Evolutionary conservation across 768 basidiomycete species (phyloP).

Genomic region (Leccinum subgranulosum): DNA sequence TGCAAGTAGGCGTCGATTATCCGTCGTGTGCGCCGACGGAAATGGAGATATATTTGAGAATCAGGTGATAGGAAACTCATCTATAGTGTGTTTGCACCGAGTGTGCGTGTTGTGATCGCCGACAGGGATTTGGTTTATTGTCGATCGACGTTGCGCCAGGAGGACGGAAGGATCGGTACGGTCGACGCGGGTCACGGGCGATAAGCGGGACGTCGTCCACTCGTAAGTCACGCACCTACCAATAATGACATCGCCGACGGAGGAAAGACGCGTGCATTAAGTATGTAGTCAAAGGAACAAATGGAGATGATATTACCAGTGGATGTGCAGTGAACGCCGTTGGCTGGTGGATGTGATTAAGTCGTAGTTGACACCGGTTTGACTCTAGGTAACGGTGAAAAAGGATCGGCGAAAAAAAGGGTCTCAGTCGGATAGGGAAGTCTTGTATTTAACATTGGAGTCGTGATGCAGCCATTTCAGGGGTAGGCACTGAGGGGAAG

Average conservation of each 20-base stretch:
- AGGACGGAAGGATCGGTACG: conserved; percentile 12
- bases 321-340: background rate
- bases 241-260: conserved; percentile 1
- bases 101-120: conserved; percentile 21
- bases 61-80: background rate
- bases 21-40: conserved; percentile 1
- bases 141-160: background rate
- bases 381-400: background rate
- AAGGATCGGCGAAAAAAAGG: conserved; percentile 1
- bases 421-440: background rate
- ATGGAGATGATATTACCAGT: background rate
- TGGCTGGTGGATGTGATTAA: conserved; percentile 4
- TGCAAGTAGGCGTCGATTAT: conserved; percentile 3
- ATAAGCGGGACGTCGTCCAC: background rate
- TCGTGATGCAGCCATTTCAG: background rate
- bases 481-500: background rate
- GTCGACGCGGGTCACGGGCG: conserved; percentile 1
- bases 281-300: background rate
- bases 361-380: conserved; percentile 10
- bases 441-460: conserved; percentile 1
- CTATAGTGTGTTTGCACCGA: background rate
- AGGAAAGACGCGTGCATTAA: background rate
- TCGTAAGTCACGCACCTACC: background rate
- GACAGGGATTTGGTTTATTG: conserved; percentile 5
- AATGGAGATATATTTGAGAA: conserved; percentile 7